Conservation (phyloP, 176 grass and related monocot genomes). For the Oryza punctata region DNA sequence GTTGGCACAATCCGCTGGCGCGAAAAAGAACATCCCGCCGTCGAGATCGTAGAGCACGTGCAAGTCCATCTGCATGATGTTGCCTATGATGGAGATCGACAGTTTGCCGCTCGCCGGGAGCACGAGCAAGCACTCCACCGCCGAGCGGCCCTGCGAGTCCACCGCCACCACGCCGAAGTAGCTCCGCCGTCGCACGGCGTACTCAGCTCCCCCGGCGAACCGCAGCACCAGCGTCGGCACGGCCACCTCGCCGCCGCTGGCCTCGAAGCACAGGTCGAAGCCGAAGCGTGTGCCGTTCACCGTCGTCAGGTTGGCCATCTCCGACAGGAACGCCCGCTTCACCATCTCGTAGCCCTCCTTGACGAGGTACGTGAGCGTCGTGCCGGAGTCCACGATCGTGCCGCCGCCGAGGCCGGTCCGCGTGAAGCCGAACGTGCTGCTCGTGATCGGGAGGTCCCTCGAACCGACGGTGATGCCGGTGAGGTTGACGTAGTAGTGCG, state of each 20-base stretch:
- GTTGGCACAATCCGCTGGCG: slow-evolving; percentile 37
- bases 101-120: not conserved
- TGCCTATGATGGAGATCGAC: slow-evolving; percentile 60
- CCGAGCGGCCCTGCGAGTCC: slow-evolving; percentile 21
- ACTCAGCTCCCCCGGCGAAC: slow-evolving; percentile 52
- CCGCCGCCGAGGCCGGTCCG: slow-evolving; percentile 35
- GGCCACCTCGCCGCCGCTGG: not conserved
- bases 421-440: slow-evolving; percentile 41
- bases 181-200: slow-evolving; percentile 37
- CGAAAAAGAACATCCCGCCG: slow-evolving; percentile 40
- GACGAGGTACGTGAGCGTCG: slow-evolving; percentile 48
- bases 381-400: slow-evolving; percentile 63
- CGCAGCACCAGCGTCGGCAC: slow-evolving; percentile 55
- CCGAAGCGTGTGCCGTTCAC: slow-evolving; percentile 33
- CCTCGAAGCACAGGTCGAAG: slow-evolving; percentile 59
- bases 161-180: slow-evolving; percentile 45
- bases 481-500: slow-evolving; percentile 67
- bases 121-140: slow-evolving; percentile 53
- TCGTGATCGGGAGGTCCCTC: slow-evolving; percentile 30
- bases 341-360: slow-evolving; percentile 44
- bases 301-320: slow-evolving; percentile 11
- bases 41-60: slow-evolving; percentile 56
- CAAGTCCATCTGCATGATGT: slow-evolving; percentile 62
- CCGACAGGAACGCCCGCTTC: slow-evolving; percentile 39
- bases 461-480: slow-evolving; percentile 53